phyloP scores from a whole-genome alignment of 2,329 filamentous ascomycete species.

The Pseudocercospora eumusae region DNA sequence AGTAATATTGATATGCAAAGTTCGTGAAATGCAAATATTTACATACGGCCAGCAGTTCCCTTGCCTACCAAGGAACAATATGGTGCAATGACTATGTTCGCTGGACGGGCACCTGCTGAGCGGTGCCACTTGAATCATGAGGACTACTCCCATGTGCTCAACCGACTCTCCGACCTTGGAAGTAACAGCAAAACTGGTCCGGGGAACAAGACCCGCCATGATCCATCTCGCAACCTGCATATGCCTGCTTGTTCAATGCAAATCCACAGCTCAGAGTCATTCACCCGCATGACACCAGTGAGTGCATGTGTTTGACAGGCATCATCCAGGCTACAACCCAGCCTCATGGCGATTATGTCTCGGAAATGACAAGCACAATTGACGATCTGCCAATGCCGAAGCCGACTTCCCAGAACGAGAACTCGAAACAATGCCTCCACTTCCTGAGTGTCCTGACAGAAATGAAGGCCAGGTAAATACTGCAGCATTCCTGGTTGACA shows the following conservation, averaged over 20 bases:
- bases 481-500: background rate
- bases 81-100: background rate
- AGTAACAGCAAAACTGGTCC: constrained; percentile 3
- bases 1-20: background rate
- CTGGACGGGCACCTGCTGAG: background rate
- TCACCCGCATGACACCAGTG: constrained; percentile 5
- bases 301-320: constrained; percentile 10
- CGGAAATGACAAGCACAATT: background rate
- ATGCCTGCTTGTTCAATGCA: constrained; percentile 3
- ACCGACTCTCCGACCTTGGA: constrained; percentile 3
- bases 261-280: constrained; percentile 4
- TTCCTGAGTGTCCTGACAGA: background rate
- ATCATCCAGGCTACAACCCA: constrained; percentile 1
- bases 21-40: background rate
- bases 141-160: background rate
- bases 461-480: background rate
- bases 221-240: background rate
- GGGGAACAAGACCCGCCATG: background rate
- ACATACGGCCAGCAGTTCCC: background rate
- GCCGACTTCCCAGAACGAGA: background rate
- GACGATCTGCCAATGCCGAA: background rate
- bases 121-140: background rate
- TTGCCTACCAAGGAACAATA: background rate
- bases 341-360: background rate
- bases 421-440: constrained; percentile 7